These are phyloP conservation scores for Hypoxylon intermedium DNA, from an alignment of 495 filamentous ascomycete genomes.

Conservation along the genomic window DNA sequence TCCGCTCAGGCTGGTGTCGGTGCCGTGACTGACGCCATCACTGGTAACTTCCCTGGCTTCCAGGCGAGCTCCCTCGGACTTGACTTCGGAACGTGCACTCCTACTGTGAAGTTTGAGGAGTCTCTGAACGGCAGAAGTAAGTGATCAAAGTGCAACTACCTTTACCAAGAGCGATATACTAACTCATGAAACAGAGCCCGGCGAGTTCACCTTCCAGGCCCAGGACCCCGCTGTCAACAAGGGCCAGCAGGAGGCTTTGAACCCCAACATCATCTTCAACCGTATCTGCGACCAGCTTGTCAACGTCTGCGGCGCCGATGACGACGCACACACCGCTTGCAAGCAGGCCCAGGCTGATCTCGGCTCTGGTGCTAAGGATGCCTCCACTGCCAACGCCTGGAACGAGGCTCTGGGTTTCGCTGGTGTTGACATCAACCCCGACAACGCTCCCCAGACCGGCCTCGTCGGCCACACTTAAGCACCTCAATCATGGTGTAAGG, in stretches of 20 bases:
- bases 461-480: conserved; percentile 48
- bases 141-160: no score
- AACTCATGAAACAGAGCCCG: conserved; percentile 5
- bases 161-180: no score
- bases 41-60: conserved; percentile 48
- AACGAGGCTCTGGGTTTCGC: conserved; percentile 54
- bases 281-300: conserved; percentile 67
- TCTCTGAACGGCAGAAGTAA: conserved; percentile 52
- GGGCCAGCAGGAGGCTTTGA: conserved; percentile 61
- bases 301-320: conserved; percentile 64
- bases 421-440: conserved; percentile 50
- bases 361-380: conserved; percentile 48
- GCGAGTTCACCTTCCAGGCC: conserved; percentile 65
- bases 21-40: conserved; percentile 45
- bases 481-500: no score
- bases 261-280: conserved; percentile 72
- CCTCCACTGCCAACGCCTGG: conserved; percentile 51
- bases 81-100: conserved; percentile 63
- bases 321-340: conserved; percentile 59
- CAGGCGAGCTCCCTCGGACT: conserved; percentile 41
- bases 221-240: conserved; percentile 58
- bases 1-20: conserved; percentile 52
- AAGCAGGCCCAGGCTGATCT: conserved; percentile 52
- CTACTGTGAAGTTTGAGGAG: conserved; percentile 63
- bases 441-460: conserved; percentile 47